A percentile compares a stretch with the other conserved stretches of the same genome.
Conservation (phyloP, 108 stramenopile genomes). For the Discostella stelligeroides region DNA sequence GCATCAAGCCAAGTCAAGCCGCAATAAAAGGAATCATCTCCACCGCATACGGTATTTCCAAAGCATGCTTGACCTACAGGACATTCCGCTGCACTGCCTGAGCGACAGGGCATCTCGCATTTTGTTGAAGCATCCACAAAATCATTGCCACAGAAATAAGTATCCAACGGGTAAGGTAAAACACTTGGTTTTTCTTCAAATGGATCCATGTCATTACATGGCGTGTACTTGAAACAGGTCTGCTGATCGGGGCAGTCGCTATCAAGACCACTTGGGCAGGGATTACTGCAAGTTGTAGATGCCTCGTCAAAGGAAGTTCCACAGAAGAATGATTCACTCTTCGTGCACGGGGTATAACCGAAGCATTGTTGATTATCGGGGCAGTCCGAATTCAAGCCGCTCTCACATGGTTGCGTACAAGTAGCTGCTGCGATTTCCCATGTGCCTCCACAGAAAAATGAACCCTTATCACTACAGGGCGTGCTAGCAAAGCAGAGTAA, state of each 20-base stretch:
- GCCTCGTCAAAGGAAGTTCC: constrained; percentile 49
- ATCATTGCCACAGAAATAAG: constrained; percentile 44
- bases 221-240: constrained; percentile 49
- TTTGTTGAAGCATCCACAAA: constrained; percentile 47
- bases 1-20: constrained; percentile 52
- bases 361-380: constrained; percentile 28
- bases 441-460: constrained; percentile 47
- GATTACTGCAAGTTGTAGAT: constrained; percentile 36
- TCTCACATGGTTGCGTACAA: constrained; percentile 41
- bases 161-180: constrained; percentile 21
- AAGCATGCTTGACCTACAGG: constrained; percentile 54
- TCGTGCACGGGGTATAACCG: constrained; percentile 52
- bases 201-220: constrained; percentile 34
- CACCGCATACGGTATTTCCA: constrained; percentile 42
- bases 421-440: constrained; percentile 50
- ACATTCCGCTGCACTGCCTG: constrained; percentile 47
- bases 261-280: constrained; percentile 46
- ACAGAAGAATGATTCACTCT: constrained; percentile 51
- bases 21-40: constrained; percentile 51
- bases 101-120: constrained; percentile 49
- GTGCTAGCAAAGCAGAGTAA: constrained; percentile 79
- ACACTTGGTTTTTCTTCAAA: background rate
- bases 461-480: constrained; percentile 58
- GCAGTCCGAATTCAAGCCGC: constrained; percentile 35
- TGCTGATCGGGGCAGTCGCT: constrained; percentile 35